Evolutionary conservation across 2,329 filamentous ascomycete genomes (phyloP).

Genomic region (Neodidymelliopsis sp.): DNA sequence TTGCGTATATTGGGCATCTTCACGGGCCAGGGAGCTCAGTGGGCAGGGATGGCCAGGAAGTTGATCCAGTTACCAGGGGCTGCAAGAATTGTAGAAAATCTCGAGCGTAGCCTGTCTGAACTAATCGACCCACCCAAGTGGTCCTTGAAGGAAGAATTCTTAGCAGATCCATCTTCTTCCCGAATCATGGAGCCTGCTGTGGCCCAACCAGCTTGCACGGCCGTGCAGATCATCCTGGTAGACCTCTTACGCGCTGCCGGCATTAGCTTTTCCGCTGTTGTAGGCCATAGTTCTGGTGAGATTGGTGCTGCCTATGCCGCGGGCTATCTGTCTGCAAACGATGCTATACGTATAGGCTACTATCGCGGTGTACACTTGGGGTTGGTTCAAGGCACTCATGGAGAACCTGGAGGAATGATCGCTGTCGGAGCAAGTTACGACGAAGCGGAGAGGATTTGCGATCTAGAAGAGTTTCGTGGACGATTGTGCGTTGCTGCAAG

Average conservation of each 20-base stretch:
- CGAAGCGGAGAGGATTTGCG: conserved; percentile 1
- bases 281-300: conserved; percentile 38
- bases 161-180: conserved; percentile 1
- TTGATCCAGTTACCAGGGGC: conserved; percentile 25
- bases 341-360: conserved; percentile 24
- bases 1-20: conserved; percentile 23
- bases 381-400: background rate
- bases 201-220: conserved; percentile 35
- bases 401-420: conserved; percentile 43
- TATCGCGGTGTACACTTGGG: conserved; percentile 23
- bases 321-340: conserved; percentile 24
- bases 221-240: conserved; percentile 33
- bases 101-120: conserved; percentile 10
- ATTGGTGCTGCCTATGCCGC: conserved; percentile 36
- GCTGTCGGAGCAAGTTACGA: conserved; percentile 25
- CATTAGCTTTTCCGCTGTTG: conserved; percentile 9
- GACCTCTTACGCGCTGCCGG: conserved; percentile 26
- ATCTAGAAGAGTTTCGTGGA: conserved; percentile 16
- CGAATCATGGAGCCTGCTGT: conserved; percentile 18
- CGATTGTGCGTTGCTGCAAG: conserved; percentile 29
- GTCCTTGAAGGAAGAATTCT: conserved; percentile 24
- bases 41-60: conserved; percentile 30
- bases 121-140: conserved; percentile 22
- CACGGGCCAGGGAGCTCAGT: conserved; percentile 43
- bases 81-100: conserved; percentile 17